Conservation (phyloP, 139 green algal genomes). For the Marvania coccoides region DNA sequence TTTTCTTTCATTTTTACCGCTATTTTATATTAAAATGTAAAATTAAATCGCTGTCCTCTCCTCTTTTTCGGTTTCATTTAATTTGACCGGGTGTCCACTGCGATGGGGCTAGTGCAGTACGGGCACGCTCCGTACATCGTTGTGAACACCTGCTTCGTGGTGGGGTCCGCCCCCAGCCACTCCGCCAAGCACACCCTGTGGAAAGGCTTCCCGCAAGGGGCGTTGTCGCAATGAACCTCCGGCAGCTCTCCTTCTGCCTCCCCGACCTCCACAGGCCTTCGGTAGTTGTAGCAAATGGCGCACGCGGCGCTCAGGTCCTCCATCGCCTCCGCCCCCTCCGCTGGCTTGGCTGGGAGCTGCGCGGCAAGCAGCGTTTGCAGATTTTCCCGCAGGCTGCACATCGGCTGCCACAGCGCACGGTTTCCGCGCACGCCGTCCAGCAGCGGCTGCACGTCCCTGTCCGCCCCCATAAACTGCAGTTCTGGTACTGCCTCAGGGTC, state of each 20-base stretch:
- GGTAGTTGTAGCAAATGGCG: constrained; percentile 27
- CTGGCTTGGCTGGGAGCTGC: background rate
- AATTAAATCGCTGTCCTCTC: background rate
- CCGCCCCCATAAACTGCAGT: constrained; percentile 17
- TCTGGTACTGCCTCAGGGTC: constrained; percentile 6
- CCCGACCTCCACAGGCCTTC: background rate
- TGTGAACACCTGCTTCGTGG: constrained; percentile 32
- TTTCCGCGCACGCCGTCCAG: background rate
- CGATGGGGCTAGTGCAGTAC: constrained; percentile 38
- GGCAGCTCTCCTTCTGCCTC: constrained; percentile 10
- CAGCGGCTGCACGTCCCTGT: constrained; percentile 13
- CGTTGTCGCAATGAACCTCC: constrained; percentile 21
- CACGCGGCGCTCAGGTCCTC: constrained; percentile 18
- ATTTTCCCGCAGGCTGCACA: constrained; percentile 6
- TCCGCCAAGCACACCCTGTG: constrained; percentile 4
- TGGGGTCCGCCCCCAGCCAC: constrained; percentile 17
- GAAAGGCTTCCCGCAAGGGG: constrained; percentile 21
- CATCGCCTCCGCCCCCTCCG: background rate
- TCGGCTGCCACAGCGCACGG: background rate
- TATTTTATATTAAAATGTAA: background rate
- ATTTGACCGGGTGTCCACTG: background rate
- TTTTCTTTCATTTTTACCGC: no score
- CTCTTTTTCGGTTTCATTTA: background rate
- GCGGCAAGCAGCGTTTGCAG: constrained; percentile 5
- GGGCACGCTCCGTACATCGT: constrained; percentile 44